These are phyloP conservation scores for Termitomyces sp. DNA, from an alignment of 768 basidiomycete genomes.

Conservation along the genomic window DNA sequence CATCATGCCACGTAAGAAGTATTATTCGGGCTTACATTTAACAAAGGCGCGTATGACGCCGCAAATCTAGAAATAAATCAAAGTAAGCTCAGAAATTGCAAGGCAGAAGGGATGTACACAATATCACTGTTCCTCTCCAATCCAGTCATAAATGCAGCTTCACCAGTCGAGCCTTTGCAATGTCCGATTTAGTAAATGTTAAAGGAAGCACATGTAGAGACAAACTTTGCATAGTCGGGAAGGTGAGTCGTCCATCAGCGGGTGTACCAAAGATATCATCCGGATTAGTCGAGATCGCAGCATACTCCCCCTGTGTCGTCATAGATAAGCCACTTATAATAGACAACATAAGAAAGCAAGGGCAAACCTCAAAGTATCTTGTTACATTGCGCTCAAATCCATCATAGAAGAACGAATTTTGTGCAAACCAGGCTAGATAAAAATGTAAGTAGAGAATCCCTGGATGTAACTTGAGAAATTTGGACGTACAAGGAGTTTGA, in stretches of 20 bases:
- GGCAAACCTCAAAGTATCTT: constrained; percentile 41
- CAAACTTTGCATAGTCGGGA: constrained; percentile 50
- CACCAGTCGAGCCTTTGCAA: constrained; percentile 40
- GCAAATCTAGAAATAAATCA: constrained; percentile 24
- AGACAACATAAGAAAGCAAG: neutral
- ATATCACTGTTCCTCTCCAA: constrained; percentile 42
- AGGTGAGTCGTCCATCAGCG: constrained; percentile 40
- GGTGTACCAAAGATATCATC: constrained; percentile 40
- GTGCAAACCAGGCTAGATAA: constrained; percentile 30
- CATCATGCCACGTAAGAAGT: neutral
- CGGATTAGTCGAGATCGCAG: constrained; percentile 47
- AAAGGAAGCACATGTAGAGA: neutral
- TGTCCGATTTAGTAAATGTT: neutral
- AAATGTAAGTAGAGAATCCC: neutral
- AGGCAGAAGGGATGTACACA: constrained; percentile 22
- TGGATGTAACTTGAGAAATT: neutral
- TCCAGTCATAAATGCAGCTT: constrained; percentile 65
- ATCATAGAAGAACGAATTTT: constrained; percentile 34
- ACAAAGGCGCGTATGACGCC: constrained; percentile 53
- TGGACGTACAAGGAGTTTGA: constrained; percentile 42
- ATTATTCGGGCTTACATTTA: constrained; percentile 30
- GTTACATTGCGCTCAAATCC: constrained; percentile 44
- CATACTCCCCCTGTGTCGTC: constrained; percentile 46
- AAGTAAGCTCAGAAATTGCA: neutral
- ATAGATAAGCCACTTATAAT: neutral